phyloP scores from a whole-genome alignment of 139 green algal species.

The Ettlia oleoabundans region DNA sequence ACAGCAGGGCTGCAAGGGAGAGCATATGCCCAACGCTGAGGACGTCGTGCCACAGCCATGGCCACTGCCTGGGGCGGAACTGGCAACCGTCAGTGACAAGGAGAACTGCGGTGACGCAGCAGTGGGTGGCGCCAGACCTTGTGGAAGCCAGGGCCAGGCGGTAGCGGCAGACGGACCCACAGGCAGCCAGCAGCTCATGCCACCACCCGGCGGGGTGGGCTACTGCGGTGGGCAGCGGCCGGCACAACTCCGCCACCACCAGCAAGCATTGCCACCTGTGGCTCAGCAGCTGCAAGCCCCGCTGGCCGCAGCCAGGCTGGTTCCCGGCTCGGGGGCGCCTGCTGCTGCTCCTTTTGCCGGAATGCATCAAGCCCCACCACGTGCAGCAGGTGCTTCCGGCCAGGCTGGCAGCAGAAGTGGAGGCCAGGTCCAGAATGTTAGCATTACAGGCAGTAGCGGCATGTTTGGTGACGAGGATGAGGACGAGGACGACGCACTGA shows the following conservation, averaged over 20 bases:
- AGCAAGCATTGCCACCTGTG: neutral
- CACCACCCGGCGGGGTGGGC: neutral
- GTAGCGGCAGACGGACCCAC: neutral
- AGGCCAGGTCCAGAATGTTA: neutral
- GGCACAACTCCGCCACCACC: slow-evolving; percentile 5
- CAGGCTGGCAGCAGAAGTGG: neutral
- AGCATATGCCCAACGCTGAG: no score
- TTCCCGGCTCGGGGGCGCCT: neutral
- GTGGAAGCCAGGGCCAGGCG: neutral
- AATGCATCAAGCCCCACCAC: neutral
- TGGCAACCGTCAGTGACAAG: slow-evolving; percentile 18
- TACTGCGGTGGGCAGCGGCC: neutral
- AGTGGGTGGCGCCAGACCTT: no score
- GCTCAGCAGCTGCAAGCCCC: neutral
- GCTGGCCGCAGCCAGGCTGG: no score
- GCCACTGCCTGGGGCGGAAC: neutral
- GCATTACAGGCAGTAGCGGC: slow-evolving; percentile 6
- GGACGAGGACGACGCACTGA: slow-evolving; percentile 33
- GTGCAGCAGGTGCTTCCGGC: neutral
- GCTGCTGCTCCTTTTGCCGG: neutral
- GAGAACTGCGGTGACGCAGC: neutral
- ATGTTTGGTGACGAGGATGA: slow-evolving; percentile 17
- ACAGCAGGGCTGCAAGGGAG: no score
- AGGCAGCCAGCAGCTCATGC: slow-evolving; percentile 35
- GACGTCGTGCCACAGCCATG: no score